Conservation (phyloP, 768 basidiomycete species). For the Boletus barrowsii region DNA sequence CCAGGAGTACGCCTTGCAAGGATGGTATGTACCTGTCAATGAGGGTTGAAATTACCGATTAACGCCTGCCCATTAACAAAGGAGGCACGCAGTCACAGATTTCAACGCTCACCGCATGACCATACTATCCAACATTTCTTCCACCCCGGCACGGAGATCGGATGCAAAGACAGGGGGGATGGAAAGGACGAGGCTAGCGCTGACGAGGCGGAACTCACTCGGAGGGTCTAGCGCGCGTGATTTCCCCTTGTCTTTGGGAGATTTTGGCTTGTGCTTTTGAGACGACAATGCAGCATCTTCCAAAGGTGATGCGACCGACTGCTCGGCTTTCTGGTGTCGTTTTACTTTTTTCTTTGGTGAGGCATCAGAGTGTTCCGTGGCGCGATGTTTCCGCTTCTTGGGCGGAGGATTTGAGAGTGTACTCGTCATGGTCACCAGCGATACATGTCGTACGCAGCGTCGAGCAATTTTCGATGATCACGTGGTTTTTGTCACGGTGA, state of each 20-base stretch:
- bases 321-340: constrained; percentile 17
- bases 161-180: constrained; percentile 80
- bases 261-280: constrained; percentile 22
- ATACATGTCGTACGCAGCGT: not conserved
- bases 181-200: constrained; percentile 66
- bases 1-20: constrained; percentile 82
- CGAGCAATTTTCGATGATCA: constrained; percentile 17
- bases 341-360: constrained; percentile 38
- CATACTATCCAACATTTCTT: constrained; percentile 92
- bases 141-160: constrained; percentile 69
- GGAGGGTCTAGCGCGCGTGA: constrained; percentile 28
- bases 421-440: constrained; percentile 6
- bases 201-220: constrained; percentile 60
- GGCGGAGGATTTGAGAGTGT: constrained; percentile 8
- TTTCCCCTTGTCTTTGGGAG: constrained; percentile 37
- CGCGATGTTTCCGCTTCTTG: constrained; percentile 54
- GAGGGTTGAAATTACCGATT: not conserved
- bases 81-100: constrained; percentile 1
- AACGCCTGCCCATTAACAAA: constrained; percentile 1
- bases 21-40: constrained; percentile 78
- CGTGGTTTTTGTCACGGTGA: constrained; percentile 10
- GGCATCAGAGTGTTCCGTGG: constrained; percentile 19
- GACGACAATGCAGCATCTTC: constrained; percentile 10
- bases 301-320: not conserved
- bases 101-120: constrained; percentile 77